phyloP scores from a whole-genome alignment of 1,139 yeast species.

The Pichia sp. region DNA sequence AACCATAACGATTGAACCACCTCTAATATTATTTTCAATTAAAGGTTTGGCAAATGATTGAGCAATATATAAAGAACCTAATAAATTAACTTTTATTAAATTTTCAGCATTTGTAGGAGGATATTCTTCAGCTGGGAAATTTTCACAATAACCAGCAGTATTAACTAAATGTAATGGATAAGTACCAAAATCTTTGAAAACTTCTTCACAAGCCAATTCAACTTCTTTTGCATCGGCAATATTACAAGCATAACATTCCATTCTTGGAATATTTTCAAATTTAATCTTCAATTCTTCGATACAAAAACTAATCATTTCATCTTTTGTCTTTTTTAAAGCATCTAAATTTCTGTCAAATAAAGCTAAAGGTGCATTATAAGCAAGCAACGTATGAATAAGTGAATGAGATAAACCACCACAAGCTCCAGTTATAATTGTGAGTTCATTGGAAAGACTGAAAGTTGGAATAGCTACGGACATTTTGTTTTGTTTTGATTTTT shows the following conservation, averaged over 20 bases:
- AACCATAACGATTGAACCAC: slow-evolving; percentile 67
- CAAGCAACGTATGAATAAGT: slow-evolving; percentile 55
- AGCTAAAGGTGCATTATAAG: slow-evolving; percentile 73
- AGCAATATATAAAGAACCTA: slow-evolving; percentile 69
- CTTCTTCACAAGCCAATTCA: slow-evolving; percentile 44
- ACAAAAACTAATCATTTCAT: slow-evolving; percentile 37
- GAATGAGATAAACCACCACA: slow-evolving; percentile 74
- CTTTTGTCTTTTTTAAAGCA: slow-evolving; percentile 51
- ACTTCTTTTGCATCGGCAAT: slow-evolving; percentile 63
- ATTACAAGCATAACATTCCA: slow-evolving; percentile 72
- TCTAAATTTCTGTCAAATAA: slow-evolving; percentile 65
- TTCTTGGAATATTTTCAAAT: slow-evolving; percentile 29
- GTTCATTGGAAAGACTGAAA: slow-evolving; percentile 59
- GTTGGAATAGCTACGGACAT: slow-evolving; percentile 30
- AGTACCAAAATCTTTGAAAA: slow-evolving; percentile 52
- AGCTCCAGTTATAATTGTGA: slow-evolving; percentile 76
- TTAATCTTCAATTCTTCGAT: slow-evolving; percentile 31
- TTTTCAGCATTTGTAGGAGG: slow-evolving; percentile 67
- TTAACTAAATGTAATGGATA: slow-evolving; percentile 63
- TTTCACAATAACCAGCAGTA: slow-evolving; percentile 83
- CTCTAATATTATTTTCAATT: slow-evolving; percentile 40
- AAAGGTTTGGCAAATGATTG: slow-evolving; percentile 63
- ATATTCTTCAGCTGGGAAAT: slow-evolving; percentile 70
- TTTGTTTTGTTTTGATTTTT: no score
- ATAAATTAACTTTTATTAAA: slow-evolving; percentile 63